Evolutionary conservation across 495 filamentous ascomycete species (phyloP).

Genomic region (Penicillium roqueforti): DNA sequence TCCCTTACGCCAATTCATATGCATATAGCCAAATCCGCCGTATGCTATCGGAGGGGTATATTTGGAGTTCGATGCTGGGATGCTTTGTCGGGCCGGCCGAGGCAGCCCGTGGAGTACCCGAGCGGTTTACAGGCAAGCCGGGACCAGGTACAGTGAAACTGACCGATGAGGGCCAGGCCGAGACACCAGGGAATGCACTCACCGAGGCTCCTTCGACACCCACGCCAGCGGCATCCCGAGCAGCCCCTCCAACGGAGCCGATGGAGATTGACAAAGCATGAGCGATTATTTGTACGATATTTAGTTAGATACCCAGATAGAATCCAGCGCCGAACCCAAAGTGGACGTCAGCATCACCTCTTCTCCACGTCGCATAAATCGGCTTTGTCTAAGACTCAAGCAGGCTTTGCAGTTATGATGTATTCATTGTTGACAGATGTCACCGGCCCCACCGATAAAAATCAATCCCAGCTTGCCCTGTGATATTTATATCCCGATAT

Average conservation of each 20-base stretch:
- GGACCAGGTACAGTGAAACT: background rate
- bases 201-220: constrained; percentile 1
- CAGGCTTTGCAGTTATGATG: background rate
- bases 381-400: background rate
- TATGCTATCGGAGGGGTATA: constrained; percentile 56
- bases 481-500: background rate
- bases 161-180: background rate
- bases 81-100: constrained; percentile 65
- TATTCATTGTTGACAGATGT: constrained; percentile 7
- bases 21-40: constrained; percentile 68
- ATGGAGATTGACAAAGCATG: constrained; percentile 18
- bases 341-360: constrained; percentile 8
- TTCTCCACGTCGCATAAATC: constrained; percentile 11
- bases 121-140: constrained; percentile 51
- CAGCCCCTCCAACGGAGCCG: constrained; percentile 10
- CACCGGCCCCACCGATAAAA: background rate
- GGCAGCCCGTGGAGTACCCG: constrained; percentile 61
- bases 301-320: constrained; percentile 10
- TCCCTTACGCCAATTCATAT: constrained; percentile 69
- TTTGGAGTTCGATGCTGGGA: constrained; percentile 71
- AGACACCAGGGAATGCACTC: too few species aligned
- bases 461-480: background rate
- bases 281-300: constrained; percentile 16
- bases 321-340: constrained; percentile 6
- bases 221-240: constrained; percentile 3